Conservation (phyloP, 495 filamentous ascomycete species). For the Neurospora pannonica region DNA sequence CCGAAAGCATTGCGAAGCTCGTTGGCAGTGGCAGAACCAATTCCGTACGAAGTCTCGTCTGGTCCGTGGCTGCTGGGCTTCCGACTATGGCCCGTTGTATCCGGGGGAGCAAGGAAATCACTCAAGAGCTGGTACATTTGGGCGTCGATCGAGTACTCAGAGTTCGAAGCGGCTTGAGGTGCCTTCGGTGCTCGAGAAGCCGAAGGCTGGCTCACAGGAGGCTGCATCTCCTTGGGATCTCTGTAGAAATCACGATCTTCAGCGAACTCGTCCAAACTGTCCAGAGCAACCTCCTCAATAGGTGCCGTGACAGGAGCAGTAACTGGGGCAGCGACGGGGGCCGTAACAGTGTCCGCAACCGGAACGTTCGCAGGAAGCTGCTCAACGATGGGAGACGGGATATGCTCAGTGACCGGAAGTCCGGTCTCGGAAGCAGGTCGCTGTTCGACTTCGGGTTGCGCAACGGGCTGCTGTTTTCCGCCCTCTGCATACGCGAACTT, state of each 20-base stretch:
- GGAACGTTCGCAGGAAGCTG: not conserved
- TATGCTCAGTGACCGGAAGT: not conserved
- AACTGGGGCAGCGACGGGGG: not conserved
- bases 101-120: conserved; percentile 29
- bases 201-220: not conserved
- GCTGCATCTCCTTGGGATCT: not conserved
- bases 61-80: conserved; percentile 9
- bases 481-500: conserved; percentile 15
- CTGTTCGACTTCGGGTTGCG: not conserved
- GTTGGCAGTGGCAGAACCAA: conserved; percentile 29
- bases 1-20: conserved; percentile 23
- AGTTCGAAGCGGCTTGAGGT: not conserved
- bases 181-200: not conserved
- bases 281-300: not conserved
- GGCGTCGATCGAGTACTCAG: conserved; percentile 20
- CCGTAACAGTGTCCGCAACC: not conserved
- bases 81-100: conserved; percentile 4
- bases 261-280: conserved; percentile 18
- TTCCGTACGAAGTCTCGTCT: conserved; percentile 27
- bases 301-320: not conserved
- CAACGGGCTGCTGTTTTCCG: conserved; percentile 7
- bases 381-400: not conserved
- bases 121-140: conserved; percentile 34
- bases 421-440: not conserved
- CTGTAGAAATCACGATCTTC: conserved; percentile 18